Base-by-base conservation (phyloP, 176 grass and related monocot species). In the Triticum urartu region DNA sequence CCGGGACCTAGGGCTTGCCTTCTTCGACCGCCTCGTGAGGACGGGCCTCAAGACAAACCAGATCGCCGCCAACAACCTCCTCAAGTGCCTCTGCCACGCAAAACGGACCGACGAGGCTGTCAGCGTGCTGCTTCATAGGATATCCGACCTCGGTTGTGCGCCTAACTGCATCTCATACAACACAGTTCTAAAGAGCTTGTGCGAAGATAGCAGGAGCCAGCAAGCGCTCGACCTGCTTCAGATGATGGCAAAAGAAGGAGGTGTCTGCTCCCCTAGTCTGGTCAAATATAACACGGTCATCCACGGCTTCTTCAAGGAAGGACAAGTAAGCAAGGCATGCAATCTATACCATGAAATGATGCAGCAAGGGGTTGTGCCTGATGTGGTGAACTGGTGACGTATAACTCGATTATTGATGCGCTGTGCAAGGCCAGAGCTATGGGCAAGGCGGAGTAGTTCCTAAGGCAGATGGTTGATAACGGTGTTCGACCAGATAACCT, bases 81-180 rank as follows among this genome's bases (percentile, higher is more conserved):
- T 91, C n/a, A 87, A 64, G 40, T 74, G 80, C 22, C 85, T 87
- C 43, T 87, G 80, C 25, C 22, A 5, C 25, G 67, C 66, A 66
- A 64, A 84, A 22, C 87, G 73, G 22, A 65, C 64, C 4, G 5
- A 33, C 3, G 63, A 68, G 9, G 84, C 79, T 9, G 65, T 40
- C 5, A 38, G 0, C 13, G 63, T 83, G 56, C 22, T 87, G 71
- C 8, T 87, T 33, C 70, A 87, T 13, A 74, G 62, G 56, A 87
- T 84, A 85, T 34, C 89, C 50, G n/a, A 64, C 11, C 56, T 87
- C 14, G 79, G 80, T 6, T 79, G 78, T 69, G 11, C 33, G 58
- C 85, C 79, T 47, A 47, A 47, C 11, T 12, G 11, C 43, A 13
- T 43, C 42, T 43, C 42, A 43, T 43, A 43, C 42, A 43, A 0